Percentiles rank a stretch among this genome's conserved stretches.
phyloP scores from a whole-genome alignment of 306 rosid genomes.

The Nissolia schottii region DNA sequence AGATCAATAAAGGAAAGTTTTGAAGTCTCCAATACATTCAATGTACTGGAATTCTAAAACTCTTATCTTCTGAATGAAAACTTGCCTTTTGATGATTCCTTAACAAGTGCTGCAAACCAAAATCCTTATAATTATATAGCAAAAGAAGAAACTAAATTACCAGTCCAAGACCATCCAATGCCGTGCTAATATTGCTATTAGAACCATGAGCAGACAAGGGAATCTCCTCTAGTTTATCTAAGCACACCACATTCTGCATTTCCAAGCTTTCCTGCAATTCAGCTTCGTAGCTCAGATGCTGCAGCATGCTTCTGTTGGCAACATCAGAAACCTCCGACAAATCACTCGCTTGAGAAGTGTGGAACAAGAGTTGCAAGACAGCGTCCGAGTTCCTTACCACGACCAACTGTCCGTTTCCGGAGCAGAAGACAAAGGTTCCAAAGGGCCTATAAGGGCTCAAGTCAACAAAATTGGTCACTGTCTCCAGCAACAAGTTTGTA shows the following conservation, averaged over 20 bases:
- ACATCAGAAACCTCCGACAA: slow-evolving; percentile 13
- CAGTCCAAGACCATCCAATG: slow-evolving; percentile 68
- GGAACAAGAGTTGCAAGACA: slow-evolving; percentile 60
- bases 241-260: slow-evolving; percentile 29
- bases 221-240: slow-evolving; percentile 36
- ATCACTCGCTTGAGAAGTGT: slow-evolving; percentile 37
- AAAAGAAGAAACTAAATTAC: slow-evolving; percentile 24
- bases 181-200: slow-evolving; percentile 7
- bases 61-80: too few relatives aligned
- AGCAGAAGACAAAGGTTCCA: slow-evolving; percentile 62
- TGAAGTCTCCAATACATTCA: too few relatives aligned
- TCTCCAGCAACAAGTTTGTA: slow-evolving; percentile 52
- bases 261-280: slow-evolving; percentile 32
- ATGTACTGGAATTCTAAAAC: too few relatives aligned
- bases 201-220: slow-evolving; percentile 35
- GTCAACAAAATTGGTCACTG: slow-evolving; percentile 38
- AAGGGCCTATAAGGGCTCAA: slow-evolving; percentile 83
- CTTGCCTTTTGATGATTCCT: too few relatives aligned
- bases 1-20: too few relatives aligned
- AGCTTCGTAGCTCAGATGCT: slow-evolving; percentile 44
- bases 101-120: too few relatives aligned
- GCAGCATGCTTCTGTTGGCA: slow-evolving; percentile 34
- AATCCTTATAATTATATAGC: background rate
- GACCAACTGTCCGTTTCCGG: slow-evolving; percentile 39
- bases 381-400: slow-evolving; percentile 60